Evolutionary conservation across 176 grass and related monocot genomes (phyloP).

Genomic region (Canna indica): DNA sequence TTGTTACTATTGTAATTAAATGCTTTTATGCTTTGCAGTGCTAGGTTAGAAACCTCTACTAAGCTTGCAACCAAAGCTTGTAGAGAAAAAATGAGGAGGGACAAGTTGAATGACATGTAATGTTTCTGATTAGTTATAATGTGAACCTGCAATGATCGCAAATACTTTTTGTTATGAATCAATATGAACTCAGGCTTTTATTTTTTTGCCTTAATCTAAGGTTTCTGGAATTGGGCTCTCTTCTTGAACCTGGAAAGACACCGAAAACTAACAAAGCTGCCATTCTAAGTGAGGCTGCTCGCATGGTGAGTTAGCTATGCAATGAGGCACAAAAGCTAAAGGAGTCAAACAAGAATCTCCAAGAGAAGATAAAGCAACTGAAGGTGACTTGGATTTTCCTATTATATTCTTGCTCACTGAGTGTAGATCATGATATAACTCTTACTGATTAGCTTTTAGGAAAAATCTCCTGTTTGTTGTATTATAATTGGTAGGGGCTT

Average conservation of each 20-base stretch:
- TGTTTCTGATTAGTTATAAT: conserved; percentile 2
- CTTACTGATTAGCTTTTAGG: too few relatives aligned
- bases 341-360: conserved; percentile 69
- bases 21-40: conserved; percentile 35
- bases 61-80: conserved; percentile 84
- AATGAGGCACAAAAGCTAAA: conserved; percentile 73
- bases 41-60: conserved; percentile 48
- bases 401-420: neutral
- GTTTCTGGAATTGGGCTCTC: conserved; percentile 70
- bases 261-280: conserved; percentile 95
- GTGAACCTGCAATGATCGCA: conserved; percentile 5
- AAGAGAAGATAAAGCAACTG: conserved; percentile 99
- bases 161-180: neutral
- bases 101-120: conserved; percentile 82
- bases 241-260: conserved; percentile 75
- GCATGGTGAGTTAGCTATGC: conserved; percentile 52
- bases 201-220: conserved; percentile 32
- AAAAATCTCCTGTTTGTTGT: too few relatives aligned
- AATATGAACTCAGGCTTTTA: neutral
- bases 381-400: conserved; percentile 42
- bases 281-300: conserved; percentile 86
- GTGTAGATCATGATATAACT: neutral
- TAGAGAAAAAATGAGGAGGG: conserved; percentile 86
- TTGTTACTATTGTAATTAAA: conserved; percentile 18
- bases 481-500: too few relatives aligned